Conservation (phyloP, 148 eudicot species). For the Heliamphora exappendiculata region DNA sequence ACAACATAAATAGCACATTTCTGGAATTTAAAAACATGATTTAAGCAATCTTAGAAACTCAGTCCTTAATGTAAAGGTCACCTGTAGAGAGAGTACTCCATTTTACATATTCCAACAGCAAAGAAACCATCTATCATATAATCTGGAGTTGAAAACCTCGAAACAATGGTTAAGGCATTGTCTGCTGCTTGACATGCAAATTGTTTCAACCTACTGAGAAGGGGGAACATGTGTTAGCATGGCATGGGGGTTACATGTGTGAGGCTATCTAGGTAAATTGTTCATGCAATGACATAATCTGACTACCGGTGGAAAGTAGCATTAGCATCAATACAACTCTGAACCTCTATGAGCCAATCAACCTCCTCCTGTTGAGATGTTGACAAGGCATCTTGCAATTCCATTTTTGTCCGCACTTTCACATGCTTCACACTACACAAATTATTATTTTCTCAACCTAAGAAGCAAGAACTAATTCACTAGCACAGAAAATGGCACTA, state of each 20-base stretch:
- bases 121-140: constrained; percentile 24
- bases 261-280: constrained; percentile 7
- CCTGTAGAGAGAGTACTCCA: constrained; percentile 70
- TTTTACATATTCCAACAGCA: constrained; percentile 31
- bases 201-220: constrained; percentile 55
- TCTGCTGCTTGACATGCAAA: constrained; percentile 61
- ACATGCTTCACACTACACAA: constrained; percentile 36
- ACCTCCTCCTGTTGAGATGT: constrained; percentile 48
- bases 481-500: not conserved
- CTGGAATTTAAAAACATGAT: constrained; percentile 1
- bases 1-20: constrained; percentile 5
- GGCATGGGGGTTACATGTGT: not conserved
- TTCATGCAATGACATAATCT: not conserved
- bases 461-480: not conserved
- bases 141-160: constrained; percentile 31
- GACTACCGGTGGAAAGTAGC: constrained; percentile 68
- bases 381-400: constrained; percentile 60
- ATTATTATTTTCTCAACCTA: constrained; percentile 2
- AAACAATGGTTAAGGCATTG: constrained; percentile 45
- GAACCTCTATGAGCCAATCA: constrained; percentile 81
- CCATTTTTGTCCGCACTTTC: constrained; percentile 50
- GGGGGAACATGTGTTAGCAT: constrained; percentile 15
- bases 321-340: constrained; percentile 71
- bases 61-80: constrained; percentile 21
- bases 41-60: not conserved